These are phyloP conservation scores for Beauveria pseudobassiana DNA, from an alignment of 2,329 filamentous ascomycete genomes.

Conservation along the genomic window DNA sequence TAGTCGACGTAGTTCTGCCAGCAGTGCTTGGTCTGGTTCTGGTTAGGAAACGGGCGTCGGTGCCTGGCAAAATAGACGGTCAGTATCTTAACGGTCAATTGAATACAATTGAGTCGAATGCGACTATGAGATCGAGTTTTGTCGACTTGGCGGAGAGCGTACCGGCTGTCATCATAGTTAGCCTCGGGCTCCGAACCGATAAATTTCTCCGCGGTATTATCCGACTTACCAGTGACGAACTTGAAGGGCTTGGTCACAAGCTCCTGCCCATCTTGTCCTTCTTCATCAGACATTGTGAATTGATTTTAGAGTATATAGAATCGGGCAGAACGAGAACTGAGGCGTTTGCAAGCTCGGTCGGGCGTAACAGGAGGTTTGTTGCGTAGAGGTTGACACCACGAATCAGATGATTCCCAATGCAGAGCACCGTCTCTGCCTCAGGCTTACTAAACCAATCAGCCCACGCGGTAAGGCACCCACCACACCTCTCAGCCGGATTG, in stretches of 20 bases:
- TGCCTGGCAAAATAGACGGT: slow-evolving; percentile 53
- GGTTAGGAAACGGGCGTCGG: slow-evolving; percentile 97
- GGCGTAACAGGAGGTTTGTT: slow-evolving; percentile 25
- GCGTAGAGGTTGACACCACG: slow-evolving; percentile 29
- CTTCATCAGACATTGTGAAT: slow-evolving; percentile 81
- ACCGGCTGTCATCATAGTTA: slow-evolving; percentile 39
- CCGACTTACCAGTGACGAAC: slow-evolving; percentile 90
- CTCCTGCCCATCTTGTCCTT: slow-evolving; percentile 63
- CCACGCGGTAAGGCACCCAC: slow-evolving; percentile 29
- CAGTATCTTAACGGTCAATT: slow-evolving; percentile 8
- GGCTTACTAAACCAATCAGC: slow-evolving; percentile 21
- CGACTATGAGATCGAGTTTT: slow-evolving; percentile 14
- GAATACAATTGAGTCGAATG: slow-evolving; percentile 23
- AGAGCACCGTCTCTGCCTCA: slow-evolving; percentile 31
- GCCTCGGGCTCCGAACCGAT: slow-evolving; percentile 30
- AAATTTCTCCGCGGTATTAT: slow-evolving; percentile 26
- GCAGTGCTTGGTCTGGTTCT: slow-evolving; percentile 99
- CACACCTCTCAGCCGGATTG: slow-evolving; percentile 17
- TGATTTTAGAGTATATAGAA: slow-evolving; percentile 21
- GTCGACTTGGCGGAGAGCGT: slow-evolving; percentile 21
- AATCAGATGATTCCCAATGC: slow-evolving; percentile 35
- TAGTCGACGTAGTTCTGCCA: slow-evolving; percentile 99
- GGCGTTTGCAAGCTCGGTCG: slow-evolving; percentile 26
- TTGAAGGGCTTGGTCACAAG: slow-evolving; percentile 97
- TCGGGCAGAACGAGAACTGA: slow-evolving; percentile 22